A percentile compares a stretch with the other conserved stretches of the same genome.
phyloP scores from a whole-genome alignment of 2,329 filamentous ascomycete genomes.

The Alternaria sp. region DNA sequence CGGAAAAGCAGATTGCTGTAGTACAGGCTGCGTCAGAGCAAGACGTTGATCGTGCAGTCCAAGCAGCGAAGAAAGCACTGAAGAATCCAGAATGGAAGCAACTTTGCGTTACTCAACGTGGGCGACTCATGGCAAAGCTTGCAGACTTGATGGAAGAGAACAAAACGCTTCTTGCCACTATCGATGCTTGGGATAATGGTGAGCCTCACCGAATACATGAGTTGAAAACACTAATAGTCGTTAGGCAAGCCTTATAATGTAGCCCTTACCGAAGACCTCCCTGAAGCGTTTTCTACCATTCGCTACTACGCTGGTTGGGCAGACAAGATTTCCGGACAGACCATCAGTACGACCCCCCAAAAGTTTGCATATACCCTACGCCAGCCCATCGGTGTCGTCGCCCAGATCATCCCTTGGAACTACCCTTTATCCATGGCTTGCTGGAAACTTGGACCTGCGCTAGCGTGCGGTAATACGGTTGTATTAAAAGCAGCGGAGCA shows the following conservation, averaged over 20 bases:
- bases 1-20: slow-evolving; percentile 41
- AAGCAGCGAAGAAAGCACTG: slow-evolving; percentile 41
- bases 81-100: slow-evolving; percentile 34
- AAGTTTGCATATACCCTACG: slow-evolving; percentile 75
- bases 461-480: slow-evolving; percentile 64
- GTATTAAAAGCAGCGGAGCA: slow-evolving; percentile 65
- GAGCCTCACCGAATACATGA: slow-evolving; percentile 7
- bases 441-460: slow-evolving; percentile 64
- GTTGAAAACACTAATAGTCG: not conserved
- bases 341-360: slow-evolving; percentile 68
- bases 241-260: slow-evolving; percentile 69
- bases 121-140: slow-evolving; percentile 33
- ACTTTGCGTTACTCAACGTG: slow-evolving; percentile 27
- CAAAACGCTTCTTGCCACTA: slow-evolving; percentile 29
- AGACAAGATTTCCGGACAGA: slow-evolving; percentile 78
- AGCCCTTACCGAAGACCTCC: slow-evolving; percentile 68
- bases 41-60: slow-evolving; percentile 48
- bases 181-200: slow-evolving; percentile 75
- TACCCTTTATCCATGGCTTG: slow-evolving; percentile 52
- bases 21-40: slow-evolving; percentile 45
- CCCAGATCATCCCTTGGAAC: slow-evolving; percentile 54
- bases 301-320: slow-evolving; percentile 80
- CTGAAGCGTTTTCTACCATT: slow-evolving; percentile 61
- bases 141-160: slow-evolving; percentile 41
- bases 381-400: slow-evolving; percentile 18